Base-by-base conservation (phyloP, 2,329 filamentous ascomycete species). In the Dothiorella sarmentorum region DNA sequence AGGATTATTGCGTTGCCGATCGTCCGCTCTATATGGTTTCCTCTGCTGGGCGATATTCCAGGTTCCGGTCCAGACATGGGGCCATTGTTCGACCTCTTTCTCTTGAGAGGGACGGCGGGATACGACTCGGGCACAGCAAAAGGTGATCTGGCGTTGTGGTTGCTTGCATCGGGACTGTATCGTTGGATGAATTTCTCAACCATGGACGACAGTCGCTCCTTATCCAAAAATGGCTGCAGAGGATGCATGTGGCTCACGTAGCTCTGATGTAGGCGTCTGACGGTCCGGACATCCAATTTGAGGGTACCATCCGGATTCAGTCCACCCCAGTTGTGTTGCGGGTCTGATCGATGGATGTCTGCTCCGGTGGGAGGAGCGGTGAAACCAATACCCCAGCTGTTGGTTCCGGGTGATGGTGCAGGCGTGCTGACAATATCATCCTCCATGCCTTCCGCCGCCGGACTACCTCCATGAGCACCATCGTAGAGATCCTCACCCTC, bases 1-100 rank as follows among this genome's bases (percentile, higher is more conserved):
- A 97, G 80, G 1, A 97, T 84, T 37, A 97, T 80, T 0, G 91
- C 91, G 64, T 90, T 96, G 66, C 70, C 61, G 69, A 77, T 60
- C 57, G 56, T 52, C 17, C 63, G 49, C 53, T 66, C 44, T 6
- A 65, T 62, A 17, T 52, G 49, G 6, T 33, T 42, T 2, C 47
- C 33, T 37, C 57, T 37, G 1, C 24, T 33, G 1, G 45, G 47
- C 26, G 45, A 27, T 7, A 20, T 29, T 10, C 47, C 47, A n/a
- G 56, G 44, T 18, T 52, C 47, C 2, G 35, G 27, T n/a, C 57
- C 57, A 1, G 57, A 13, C 11, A 59, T 26, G 1, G 47, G 47
- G 2, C 64, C 63, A 31, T 66, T 70, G 33, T 61, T 63, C 1
- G 71, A 73, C 31, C 69, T 66, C 56, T 74, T 74, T 33, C 71